Base-by-base conservation (phyloP, 2,329 filamentous ascomycete genomes). In the Ceratocystis huliohia region DNA sequence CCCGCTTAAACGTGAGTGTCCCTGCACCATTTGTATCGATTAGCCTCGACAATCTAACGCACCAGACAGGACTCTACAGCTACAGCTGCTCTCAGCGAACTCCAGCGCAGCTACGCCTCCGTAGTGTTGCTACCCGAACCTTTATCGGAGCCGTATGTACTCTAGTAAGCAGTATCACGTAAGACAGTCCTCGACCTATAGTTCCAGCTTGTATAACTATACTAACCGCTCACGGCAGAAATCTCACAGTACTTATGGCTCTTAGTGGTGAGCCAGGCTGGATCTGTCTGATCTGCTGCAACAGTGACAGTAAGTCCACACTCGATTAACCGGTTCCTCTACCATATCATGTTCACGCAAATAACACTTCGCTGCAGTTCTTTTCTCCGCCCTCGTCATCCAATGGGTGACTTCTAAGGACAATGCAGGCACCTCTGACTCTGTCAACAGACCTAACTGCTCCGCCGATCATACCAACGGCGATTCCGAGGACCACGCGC, bases 271-370 rank as follows among this genome's bases (percentile, higher is more conserved):
- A 87, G 71, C 83, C 81, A 1, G 84, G 81, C 2, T 87, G 84
- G 84, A 78, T 87, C 2, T 87, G 84, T 69, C 77, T 87, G 3
- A 83, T 85, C 76, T 84, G 82, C 70, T 88, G 84, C 71, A 87
- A 86, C 70, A 78, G 79, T 69, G 84, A 87, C 71, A 80, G 83
- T 84, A 73, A 71, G 78, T 74, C 30, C 37, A 6, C 67, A 20
- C 33, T 15, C 53, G 33, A 25, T 46, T 53, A 8, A 7, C 20
- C 13, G n/a, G n/a, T n/a, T 46, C 10, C 37, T 30, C 37, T 17
- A 30, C 30, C 8, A n/a, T 50, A 22, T 7, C 7, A 20, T 46
- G 28, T 44, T 28, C n/a, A 13, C 6, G 20, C 17, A 25, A 56
- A 25, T 28, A 61, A 64, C 53, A 25, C 22, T 7, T 30, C 41